Evolutionary conservation across 805 yeast species (phyloP).

Genomic region (Wickerhamiella vanderwaltii): DNA sequence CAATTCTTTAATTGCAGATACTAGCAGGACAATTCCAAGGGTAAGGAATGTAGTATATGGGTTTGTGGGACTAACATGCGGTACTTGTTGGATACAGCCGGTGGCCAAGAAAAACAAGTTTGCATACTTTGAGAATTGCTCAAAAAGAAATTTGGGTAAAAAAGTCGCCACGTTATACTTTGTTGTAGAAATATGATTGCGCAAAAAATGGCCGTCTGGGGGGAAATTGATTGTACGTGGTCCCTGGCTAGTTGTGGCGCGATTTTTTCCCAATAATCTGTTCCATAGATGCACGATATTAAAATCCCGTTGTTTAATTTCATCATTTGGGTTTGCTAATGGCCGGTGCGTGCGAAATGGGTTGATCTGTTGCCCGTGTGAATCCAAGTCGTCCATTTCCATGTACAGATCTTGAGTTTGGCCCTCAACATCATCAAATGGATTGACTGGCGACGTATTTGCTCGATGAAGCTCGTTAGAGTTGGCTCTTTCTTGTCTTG

Average conservation of each 20-base stretch:
- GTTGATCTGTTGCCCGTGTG: conserved; percentile 10
- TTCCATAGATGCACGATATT: conserved; percentile 27
- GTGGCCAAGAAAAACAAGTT: conserved; percentile 88
- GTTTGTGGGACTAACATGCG: conserved; percentile 91
- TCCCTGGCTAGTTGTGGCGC: conserved; percentile 23
- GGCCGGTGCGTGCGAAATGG: conserved; percentile 9
- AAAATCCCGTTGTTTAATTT: conserved; percentile 20
- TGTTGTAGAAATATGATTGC: conserved; percentile 86
- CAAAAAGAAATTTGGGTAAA: conserved; percentile 85
- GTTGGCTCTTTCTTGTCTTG: not conserved
- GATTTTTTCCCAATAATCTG: conserved; percentile 15
- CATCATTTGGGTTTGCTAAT: not conserved
- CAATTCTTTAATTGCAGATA: conserved; percentile 85
- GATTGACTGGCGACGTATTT: conserved; percentile 3
- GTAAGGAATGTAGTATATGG: conserved; percentile 93
- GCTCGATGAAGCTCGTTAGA: too few species aligned
- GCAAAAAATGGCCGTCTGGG: conserved; percentile 39
- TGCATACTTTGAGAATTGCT: conserved; percentile 95
- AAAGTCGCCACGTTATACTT: conserved; percentile 90
- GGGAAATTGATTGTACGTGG: conserved; percentile 52
- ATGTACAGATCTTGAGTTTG: conserved; percentile 13
- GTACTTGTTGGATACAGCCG: conserved; percentile 90
- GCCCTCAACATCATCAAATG: conserved; percentile 9
- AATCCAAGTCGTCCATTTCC: conserved; percentile 20
- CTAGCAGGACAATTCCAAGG: conserved; percentile 65